These are phyloP conservation scores for Raffaelea albimanens DNA, from an alignment of 2,329 filamentous ascomycete species.

Conservation along the genomic window DNA sequence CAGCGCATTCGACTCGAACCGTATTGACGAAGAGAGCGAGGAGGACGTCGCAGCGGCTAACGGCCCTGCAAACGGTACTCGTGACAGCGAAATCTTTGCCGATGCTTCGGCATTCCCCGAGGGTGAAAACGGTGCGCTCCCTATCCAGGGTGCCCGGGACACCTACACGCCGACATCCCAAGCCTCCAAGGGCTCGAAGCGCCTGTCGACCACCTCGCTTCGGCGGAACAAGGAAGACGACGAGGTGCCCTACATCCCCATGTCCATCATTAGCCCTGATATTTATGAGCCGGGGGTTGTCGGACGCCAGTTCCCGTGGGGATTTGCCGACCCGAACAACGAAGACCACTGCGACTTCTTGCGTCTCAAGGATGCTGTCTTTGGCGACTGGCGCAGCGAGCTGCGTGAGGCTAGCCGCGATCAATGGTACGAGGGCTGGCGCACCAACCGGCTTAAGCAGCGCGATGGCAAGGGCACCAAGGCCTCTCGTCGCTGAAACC, in stretches of 20 bases:
- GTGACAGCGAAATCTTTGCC: conserved; percentile 8
- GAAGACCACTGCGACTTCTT: conserved; percentile 88
- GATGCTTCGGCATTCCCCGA: conserved; percentile 20
- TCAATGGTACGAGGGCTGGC: conserved; percentile 93
- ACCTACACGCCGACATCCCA: conserved; percentile 4
- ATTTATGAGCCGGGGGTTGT: conserved; percentile 72
- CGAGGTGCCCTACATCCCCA: conserved; percentile 64
- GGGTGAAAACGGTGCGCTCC: conserved; percentile 22
- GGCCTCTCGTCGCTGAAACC: conserved; percentile 21
- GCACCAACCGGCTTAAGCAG: conserved; percentile 59
- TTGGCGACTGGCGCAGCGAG: conserved; percentile 86
- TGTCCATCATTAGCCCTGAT: conserved; percentile 91
- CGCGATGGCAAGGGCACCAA: conserved; percentile 28
- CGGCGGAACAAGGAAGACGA: conserved; percentile 37
- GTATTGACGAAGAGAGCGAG: conserved; percentile 50
- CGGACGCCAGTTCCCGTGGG: conserved; percentile 91
- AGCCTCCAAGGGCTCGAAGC: conserved; percentile 28
- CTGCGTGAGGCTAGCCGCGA: conserved; percentile 83
- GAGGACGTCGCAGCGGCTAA: conserved; percentile 17
- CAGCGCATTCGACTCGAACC: conserved; percentile 39
- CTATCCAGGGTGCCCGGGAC: conserved; percentile 17
- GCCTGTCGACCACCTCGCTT: conserved; percentile 35
- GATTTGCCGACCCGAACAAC: conserved; percentile 90
- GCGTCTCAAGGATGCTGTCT: conserved; percentile 82
- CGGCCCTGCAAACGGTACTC: background rate